phyloP scores from a whole-genome alignment of 192 early-diverging fungal species.

The Coemansia erecta region DNA sequence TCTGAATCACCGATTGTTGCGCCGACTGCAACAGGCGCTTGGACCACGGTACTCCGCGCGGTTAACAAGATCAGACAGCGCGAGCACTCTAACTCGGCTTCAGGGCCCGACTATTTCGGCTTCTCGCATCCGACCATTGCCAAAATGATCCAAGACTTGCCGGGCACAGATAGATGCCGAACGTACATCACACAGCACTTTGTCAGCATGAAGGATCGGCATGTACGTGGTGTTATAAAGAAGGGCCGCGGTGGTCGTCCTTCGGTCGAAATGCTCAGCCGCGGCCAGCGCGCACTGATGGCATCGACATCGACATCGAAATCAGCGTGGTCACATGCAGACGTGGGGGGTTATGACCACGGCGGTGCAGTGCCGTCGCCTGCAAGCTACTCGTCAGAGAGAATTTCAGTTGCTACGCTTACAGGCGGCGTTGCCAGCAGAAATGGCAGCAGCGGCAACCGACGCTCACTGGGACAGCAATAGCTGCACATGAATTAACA shows the following conservation, averaged over 20 bases:
- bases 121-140: constrained; percentile 83
- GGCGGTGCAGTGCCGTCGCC: too few relatives aligned
- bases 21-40: constrained; percentile 84
- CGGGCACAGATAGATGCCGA: constrained; percentile 66
- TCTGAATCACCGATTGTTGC: constrained; percentile 65
- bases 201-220: constrained; percentile 61
- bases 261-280: constrained; percentile 36
- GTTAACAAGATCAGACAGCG: constrained; percentile 77
- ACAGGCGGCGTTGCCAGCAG: background rate
- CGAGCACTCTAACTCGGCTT: constrained; percentile 77
- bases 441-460: background rate
- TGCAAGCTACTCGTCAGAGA: constrained; percentile 1
- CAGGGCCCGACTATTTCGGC: constrained; percentile 90
- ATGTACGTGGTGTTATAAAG: constrained; percentile 56
- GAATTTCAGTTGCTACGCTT: constrained; percentile 24
- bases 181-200: constrained; percentile 71
- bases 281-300: constrained; percentile 41
- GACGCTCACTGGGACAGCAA: background rate
- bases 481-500: constrained; percentile 1
- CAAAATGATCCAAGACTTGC: constrained; percentile 86
- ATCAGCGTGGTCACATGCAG: background rate
- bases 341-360: background rate
- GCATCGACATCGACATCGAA: constrained; percentile 10
- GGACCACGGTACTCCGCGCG: constrained; percentile 75
- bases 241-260: constrained; percentile 44